phyloP scores from a whole-genome alignment of 2,329 filamentous ascomycete genomes.

The Fusarium sp. region DNA sequence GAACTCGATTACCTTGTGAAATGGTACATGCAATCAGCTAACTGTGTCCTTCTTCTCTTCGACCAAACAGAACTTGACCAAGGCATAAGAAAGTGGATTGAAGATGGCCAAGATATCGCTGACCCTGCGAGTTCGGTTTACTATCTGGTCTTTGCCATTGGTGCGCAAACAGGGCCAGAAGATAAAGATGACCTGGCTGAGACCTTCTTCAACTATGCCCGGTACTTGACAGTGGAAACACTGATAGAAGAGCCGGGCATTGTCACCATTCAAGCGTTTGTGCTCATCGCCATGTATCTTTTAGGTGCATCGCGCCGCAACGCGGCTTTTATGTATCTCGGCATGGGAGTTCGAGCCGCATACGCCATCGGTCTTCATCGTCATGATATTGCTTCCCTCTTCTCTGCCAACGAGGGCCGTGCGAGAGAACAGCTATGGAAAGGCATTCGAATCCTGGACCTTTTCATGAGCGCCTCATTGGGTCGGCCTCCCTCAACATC shows the following conservation, averaged over 20 bases:
- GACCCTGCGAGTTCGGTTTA: conserved; percentile 36
- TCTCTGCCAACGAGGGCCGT: conserved; percentile 37
- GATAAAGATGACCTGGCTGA: conserved; percentile 47
- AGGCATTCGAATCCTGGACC: conserved; percentile 45
- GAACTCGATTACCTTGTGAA: conserved; percentile 42
- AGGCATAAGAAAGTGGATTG: conserved; percentile 43
- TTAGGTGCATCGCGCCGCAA: conserved; percentile 48
- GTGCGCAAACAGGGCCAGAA: conserved; percentile 47
- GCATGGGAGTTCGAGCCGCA: conserved; percentile 50
- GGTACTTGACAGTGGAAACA: conserved; percentile 44
- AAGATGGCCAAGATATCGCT: conserved; percentile 27
- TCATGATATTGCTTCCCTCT: conserved; percentile 42
- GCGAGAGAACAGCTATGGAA: conserved; percentile 47
- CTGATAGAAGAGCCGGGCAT: conserved; percentile 50
- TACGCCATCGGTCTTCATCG: conserved; percentile 47
- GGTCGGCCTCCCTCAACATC: conserved; percentile 47
- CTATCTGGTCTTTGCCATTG: conserved; percentile 45
- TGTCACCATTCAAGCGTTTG: conserved; percentile 45
- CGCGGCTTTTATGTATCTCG: conserved; percentile 51
- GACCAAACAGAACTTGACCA: conserved; percentile 41
- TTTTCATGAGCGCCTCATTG: conserved; percentile 47
- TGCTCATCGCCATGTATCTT: conserved; percentile 51
- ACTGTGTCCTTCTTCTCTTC: conserved; percentile 45
- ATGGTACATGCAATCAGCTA: conserved; percentile 46
- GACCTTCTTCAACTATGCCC: conserved; percentile 48